A percentile compares a stretch with the other conserved stretches of the same genome.
These are phyloP conservation scores for Luffa acutangula DNA, from an alignment of 306 rosid genomes.

Conservation along the genomic window DNA sequence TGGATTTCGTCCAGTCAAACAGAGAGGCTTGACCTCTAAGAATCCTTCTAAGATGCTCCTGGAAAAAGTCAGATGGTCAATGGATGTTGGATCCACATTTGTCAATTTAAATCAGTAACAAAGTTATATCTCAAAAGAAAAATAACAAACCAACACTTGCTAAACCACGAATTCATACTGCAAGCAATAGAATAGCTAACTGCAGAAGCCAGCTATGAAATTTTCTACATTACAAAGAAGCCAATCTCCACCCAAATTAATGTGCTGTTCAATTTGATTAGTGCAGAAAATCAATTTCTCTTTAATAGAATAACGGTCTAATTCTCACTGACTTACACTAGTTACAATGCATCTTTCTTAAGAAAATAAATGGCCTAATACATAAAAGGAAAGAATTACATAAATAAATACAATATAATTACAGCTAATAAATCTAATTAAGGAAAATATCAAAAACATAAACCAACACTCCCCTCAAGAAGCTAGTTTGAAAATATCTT, in stretches of 20 bases:
- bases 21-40: slow-evolving; percentile 98
- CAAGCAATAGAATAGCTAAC: not conserved
- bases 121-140: not conserved
- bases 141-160: not conserved
- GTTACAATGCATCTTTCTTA: too few relatives aligned
- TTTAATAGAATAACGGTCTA: too few relatives aligned
- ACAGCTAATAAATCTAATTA: too few relatives aligned
- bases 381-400: too few relatives aligned
- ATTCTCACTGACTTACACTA: too few relatives aligned
- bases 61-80: slow-evolving; percentile 14
- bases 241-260: not conserved
- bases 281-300: too few relatives aligned
- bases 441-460: too few relatives aligned
- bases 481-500: too few relatives aligned
- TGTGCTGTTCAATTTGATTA: not conserved
- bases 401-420: too few relatives aligned
- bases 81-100: not conserved
- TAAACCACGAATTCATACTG: not conserved
- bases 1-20: slow-evolving; percentile 91
- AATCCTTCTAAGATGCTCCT: slow-evolving; percentile 93
- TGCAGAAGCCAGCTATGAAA: not conserved
- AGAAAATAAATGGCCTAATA: too few relatives aligned
- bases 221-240: not conserved
- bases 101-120: not conserved
- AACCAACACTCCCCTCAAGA: too few relatives aligned